These are phyloP conservation scores for Phytophthora crassamura DNA, from an alignment of 352 stramenopile species.

Conservation along the genomic window DNA sequence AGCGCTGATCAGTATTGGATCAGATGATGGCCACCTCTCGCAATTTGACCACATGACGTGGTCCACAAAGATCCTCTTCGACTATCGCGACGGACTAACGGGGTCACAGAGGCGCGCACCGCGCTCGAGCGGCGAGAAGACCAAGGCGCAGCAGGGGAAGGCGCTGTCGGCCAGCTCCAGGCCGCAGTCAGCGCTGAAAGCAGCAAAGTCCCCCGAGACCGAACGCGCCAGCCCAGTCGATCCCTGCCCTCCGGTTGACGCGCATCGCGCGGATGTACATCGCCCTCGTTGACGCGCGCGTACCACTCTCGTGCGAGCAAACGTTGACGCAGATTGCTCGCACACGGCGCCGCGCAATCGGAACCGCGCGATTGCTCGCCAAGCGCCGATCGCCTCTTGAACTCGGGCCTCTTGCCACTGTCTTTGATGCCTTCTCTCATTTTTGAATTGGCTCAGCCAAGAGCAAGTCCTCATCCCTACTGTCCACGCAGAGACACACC, in stretches of 20 bases:
- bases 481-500: background rate
- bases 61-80: background rate
- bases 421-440: conserved; percentile 12
- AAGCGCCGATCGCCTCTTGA: background rate
- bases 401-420: background rate
- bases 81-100: conserved; percentile 6
- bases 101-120: conserved; percentile 1
- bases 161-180: background rate
- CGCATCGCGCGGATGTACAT: conserved; percentile 1
- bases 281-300: conserved; percentile 3
- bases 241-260: conserved; percentile 2
- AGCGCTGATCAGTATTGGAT: conserved; percentile 14
- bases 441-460: conserved; percentile 14
- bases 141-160: background rate
- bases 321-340: conserved; percentile 6
- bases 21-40: conserved; percentile 12
- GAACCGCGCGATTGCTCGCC: background rate
- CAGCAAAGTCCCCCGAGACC: background rate
- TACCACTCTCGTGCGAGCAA: conserved; percentile 21
- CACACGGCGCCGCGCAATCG: background rate
- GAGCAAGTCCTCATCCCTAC: conserved; percentile 17
- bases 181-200: background rate
- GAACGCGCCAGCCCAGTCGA: background rate
- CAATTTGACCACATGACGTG: background rate
- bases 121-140: background rate